Evolutionary conservation across 441 rosid genomes (phyloP).

Genomic region (Euphorbia celastroides): DNA sequence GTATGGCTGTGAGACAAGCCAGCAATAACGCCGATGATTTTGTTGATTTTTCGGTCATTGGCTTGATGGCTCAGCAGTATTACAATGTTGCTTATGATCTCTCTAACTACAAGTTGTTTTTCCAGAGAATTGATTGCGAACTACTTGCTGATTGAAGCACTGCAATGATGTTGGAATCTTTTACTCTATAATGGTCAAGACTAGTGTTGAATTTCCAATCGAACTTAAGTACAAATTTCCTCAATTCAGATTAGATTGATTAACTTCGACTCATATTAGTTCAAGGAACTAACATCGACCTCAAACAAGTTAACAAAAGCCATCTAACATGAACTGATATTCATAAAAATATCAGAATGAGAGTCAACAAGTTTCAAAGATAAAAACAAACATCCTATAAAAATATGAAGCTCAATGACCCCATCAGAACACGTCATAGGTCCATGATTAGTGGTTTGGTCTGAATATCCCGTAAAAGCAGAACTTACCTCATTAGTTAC

Average conservation of each 20-base stretch:
- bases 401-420: neutral
- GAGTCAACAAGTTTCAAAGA: too few species aligned
- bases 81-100: slow-evolving; percentile 43
- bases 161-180: neutral
- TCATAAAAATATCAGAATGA: neutral
- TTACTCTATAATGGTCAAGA: too few species aligned
- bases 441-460: neutral
- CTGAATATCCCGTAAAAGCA: too few species aligned
- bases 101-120: slow-evolving; percentile 17
- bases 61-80: slow-evolving; percentile 50
- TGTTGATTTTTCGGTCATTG: slow-evolving; percentile 24
- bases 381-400: too few species aligned
- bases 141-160: slow-evolving; percentile 32
- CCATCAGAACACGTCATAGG: neutral
- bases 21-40: slow-evolving; percentile 12
- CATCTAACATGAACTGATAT: too few species aligned
- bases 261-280: too few species aligned
- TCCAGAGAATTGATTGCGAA: slow-evolving; percentile 49
- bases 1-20: slow-evolving; percentile 33
- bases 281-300: neutral
- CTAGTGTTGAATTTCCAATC: too few species aligned
- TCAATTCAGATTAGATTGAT: neutral
- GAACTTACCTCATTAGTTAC: neutral
- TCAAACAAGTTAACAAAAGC: neutral
- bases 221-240: neutral